Evolutionary conservation across 805 yeast genomes (phyloP).

Genomic region (Candida incommunis): DNA sequence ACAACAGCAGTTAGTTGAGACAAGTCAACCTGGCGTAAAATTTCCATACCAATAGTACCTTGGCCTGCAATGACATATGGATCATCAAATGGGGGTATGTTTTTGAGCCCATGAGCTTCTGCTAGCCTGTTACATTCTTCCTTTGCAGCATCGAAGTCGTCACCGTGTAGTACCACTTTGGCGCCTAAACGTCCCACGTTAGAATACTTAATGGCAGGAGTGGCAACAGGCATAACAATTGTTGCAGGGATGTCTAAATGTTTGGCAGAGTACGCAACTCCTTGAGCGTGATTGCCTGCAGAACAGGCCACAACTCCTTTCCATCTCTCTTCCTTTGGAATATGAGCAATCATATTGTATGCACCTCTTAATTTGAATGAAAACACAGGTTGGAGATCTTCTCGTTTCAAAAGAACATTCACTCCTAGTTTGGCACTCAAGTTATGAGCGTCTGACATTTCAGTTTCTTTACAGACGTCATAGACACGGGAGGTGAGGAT

Average conservation of each 20-base stretch:
- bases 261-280: slow-evolving; percentile 87
- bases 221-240: slow-evolving; percentile 95
- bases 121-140: slow-evolving; percentile 69
- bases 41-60: slow-evolving; percentile 92
- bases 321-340: slow-evolving; percentile 41
- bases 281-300: slow-evolving; percentile 99
- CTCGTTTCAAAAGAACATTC: slow-evolving; percentile 30
- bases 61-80: slow-evolving; percentile 98
- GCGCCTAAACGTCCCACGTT: slow-evolving; percentile 90
- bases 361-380: slow-evolving; percentile 91
- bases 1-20: slow-evolving; percentile 75
- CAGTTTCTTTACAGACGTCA: slow-evolving; percentile 87
- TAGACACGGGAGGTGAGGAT: slow-evolving; percentile 87
- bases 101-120: slow-evolving; percentile 57
- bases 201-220: slow-evolving; percentile 87
- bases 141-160: slow-evolving; percentile 92
- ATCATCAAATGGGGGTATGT: slow-evolving; percentile 97
- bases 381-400: slow-evolving; percentile 1
- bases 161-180: slow-evolving; percentile 84
- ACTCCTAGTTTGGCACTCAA: slow-evolving; percentile 65
- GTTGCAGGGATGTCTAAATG: slow-evolving; percentile 83
- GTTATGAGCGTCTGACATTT: slow-evolving; percentile 60
- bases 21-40: slow-evolving; percentile 71
- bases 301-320: slow-evolving; percentile 94
- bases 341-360: slow-evolving; percentile 87